Percentiles rank a stretch among this genome's conserved stretches.
Evolutionary conservation across 352 stramenopile species (phyloP).

Genomic region (Globisporangium echinulatum): DNA sequence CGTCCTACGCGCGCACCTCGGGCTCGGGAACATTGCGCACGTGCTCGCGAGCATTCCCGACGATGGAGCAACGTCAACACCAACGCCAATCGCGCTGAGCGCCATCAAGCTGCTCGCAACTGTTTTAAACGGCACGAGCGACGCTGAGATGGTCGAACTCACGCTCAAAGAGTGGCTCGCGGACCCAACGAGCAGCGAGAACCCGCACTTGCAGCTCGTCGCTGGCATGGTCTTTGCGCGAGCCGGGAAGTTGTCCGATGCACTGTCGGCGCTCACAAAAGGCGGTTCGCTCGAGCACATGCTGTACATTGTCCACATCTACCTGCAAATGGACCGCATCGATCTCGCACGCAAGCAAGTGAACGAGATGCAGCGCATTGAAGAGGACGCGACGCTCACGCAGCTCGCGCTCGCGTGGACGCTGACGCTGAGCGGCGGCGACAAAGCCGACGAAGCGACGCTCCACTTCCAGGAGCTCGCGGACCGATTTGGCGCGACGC

Average conservation of each 20-base stretch:
- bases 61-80: conserved; percentile 50
- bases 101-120: conserved; percentile 85
- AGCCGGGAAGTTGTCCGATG: conserved; percentile 91
- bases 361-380: conserved; percentile 84
- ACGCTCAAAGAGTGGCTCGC: conserved; percentile 90
- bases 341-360: conserved; percentile 91
- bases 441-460: conserved; percentile 85
- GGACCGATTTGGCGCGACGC: conserved; percentile 92
- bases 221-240: conserved; percentile 92
- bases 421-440: conserved; percentile 71
- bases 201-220: conserved; percentile 90
- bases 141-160: conserved; percentile 85
- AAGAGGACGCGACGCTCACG: conserved; percentile 96
- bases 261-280: conserved; percentile 88
- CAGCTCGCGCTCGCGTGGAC: conserved; percentile 91
- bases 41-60: conserved; percentile 87
- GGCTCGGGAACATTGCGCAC: conserved; percentile 83
- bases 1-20: conserved; percentile 89
- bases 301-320: conserved; percentile 78
- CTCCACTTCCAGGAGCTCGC: conserved; percentile 91
- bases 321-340: conserved; percentile 91
- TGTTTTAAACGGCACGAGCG: conserved; percentile 66
- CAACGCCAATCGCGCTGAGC: conserved; percentile 65
- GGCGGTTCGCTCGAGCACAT: conserved; percentile 92
- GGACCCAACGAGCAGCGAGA: conserved; percentile 72